phyloP scores from a whole-genome alignment of 2,329 filamentous ascomycete species.

The Talaromyces sp. region DNA sequence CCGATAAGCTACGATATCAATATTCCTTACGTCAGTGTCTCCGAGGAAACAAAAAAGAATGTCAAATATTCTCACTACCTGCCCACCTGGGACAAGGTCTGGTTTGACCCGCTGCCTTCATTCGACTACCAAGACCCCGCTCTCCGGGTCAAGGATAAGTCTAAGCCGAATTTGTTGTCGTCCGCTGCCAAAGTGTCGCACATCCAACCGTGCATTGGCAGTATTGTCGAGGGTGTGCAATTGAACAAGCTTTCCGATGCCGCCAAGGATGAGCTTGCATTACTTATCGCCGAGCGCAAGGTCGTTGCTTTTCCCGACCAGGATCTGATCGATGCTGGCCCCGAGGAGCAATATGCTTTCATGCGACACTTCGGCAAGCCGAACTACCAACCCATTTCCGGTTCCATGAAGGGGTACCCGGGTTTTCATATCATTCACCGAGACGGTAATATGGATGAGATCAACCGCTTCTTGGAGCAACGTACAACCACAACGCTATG shows the following conservation, averaged over 20 bases:
- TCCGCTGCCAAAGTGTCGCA: conserved; percentile 32
- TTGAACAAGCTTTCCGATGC: conserved; percentile 46
- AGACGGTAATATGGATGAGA: conserved; percentile 43
- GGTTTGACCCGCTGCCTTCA: conserved; percentile 44
- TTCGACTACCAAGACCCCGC: conserved; percentile 48
- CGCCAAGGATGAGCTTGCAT: conserved; percentile 52
- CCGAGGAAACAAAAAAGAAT: conserved; percentile 35
- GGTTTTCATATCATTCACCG: conserved; percentile 48
- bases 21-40: conserved; percentile 46
- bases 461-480: conserved; percentile 42
- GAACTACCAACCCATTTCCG: conserved; percentile 46
- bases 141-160: conserved; percentile 41
- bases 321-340: conserved; percentile 47
- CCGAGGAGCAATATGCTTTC: conserved; percentile 42
- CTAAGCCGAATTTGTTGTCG: conserved; percentile 37
- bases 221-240: conserved; percentile 44
- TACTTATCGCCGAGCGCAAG: conserved; percentile 67
- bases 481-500: conserved; percentile 47
- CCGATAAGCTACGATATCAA: conserved; percentile 49
- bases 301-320: conserved; percentile 52
- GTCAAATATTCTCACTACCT: conserved; percentile 46
- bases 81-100: conserved; percentile 47
- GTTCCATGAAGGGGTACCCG: conserved; percentile 39
- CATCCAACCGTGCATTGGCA: conserved; percentile 44
- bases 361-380: conserved; percentile 46